phyloP scores from a whole-genome alignment of 148 eudicot species.

The Nepenthes mirabilis region DNA sequence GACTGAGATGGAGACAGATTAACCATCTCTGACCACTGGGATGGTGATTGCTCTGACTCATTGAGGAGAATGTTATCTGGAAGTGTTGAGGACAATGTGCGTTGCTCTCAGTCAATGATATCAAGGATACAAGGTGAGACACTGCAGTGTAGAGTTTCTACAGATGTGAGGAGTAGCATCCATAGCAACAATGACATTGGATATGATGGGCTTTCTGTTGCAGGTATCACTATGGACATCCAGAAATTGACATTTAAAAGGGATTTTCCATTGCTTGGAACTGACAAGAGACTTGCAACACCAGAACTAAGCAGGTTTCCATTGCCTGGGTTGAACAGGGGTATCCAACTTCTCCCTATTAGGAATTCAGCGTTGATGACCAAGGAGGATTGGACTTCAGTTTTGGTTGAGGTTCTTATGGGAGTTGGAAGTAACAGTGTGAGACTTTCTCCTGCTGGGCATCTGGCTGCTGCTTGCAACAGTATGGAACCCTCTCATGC shows the following conservation, averaged over 20 bases:
- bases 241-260: conserved; percentile 54
- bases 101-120: conserved; percentile 60
- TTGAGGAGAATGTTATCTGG: conserved; percentile 33
- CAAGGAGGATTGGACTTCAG: conserved; percentile 83
- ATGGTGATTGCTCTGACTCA: conserved; percentile 47
- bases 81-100: conserved; percentile 37
- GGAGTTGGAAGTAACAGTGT: conserved; percentile 19
- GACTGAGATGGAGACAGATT: conserved; percentile 55
- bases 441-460: conserved; percentile 17
- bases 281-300: conserved; percentile 50
- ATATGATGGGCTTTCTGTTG: conserved; percentile 18
- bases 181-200: conserved; percentile 15
- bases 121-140: conserved; percentile 43
- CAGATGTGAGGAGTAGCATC: conserved; percentile 20
- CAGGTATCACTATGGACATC: conserved; percentile 16
- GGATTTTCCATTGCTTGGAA: conserved; percentile 69
- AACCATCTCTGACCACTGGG: conserved; percentile 41
- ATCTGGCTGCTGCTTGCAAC: conserved; percentile 5
- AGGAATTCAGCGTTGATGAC: conserved; percentile 40
- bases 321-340: conserved; percentile 61
- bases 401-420: conserved; percentile 71
- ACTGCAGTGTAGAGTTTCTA: conserved; percentile 18
- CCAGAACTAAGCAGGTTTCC: conserved; percentile 45
- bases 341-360: conserved; percentile 48
- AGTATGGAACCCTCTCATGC: conserved; percentile 9